Percentiles rank a stretch among this genome's conserved stretches.
Conservation (phyloP, 805 yeast species). For the Cyberlindnera japonica region DNA sequence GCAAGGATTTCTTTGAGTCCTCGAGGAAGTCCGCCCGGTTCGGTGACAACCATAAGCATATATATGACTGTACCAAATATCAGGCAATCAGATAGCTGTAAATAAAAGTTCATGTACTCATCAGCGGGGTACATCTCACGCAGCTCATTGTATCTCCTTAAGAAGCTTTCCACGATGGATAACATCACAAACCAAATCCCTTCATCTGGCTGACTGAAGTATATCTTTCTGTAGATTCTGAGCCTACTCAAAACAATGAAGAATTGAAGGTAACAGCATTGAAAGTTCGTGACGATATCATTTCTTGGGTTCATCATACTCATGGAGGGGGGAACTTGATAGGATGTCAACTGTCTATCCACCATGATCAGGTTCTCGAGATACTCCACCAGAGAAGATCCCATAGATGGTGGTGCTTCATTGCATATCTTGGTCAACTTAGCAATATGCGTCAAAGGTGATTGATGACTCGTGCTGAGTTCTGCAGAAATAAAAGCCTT, state of each 20-base stretch:
- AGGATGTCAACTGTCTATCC: constrained; percentile 20
- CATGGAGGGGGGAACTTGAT: constrained; percentile 15
- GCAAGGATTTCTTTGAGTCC: constrained; percentile 13
- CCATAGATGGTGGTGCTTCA: constrained; percentile 16
- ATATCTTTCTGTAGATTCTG: constrained; percentile 17
- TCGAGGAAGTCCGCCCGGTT: constrained; percentile 15
- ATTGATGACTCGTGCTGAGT: constrained; percentile 14
- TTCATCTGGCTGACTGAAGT: constrained; percentile 12
- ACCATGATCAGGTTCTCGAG: constrained; percentile 20
- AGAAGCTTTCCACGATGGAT: constrained; percentile 22
- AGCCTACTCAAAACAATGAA: constrained; percentile 16
- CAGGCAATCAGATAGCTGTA: constrained; percentile 15
- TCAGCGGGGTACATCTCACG: constrained; percentile 15
- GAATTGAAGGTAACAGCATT: constrained; percentile 19
- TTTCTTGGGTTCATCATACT: constrained; percentile 17
- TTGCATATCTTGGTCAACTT: constrained; percentile 21
- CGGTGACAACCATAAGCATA: constrained; percentile 12
- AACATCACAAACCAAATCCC: constrained; percentile 22
- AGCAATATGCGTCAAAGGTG: constrained; percentile 21
- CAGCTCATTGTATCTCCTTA: constrained; percentile 19
- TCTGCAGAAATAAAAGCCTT: constrained; percentile 26
- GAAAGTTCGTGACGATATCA: constrained; percentile 16
- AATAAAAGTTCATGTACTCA: constrained; percentile 13
- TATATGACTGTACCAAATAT: constrained; percentile 13
- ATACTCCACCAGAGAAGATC: constrained; percentile 14